A percentile compares a stretch with the other conserved stretches of the same genome.
Evolutionary conservation across 2,329 filamentous ascomycete genomes (phyloP).

Genomic region (Aspergillus sp.): DNA sequence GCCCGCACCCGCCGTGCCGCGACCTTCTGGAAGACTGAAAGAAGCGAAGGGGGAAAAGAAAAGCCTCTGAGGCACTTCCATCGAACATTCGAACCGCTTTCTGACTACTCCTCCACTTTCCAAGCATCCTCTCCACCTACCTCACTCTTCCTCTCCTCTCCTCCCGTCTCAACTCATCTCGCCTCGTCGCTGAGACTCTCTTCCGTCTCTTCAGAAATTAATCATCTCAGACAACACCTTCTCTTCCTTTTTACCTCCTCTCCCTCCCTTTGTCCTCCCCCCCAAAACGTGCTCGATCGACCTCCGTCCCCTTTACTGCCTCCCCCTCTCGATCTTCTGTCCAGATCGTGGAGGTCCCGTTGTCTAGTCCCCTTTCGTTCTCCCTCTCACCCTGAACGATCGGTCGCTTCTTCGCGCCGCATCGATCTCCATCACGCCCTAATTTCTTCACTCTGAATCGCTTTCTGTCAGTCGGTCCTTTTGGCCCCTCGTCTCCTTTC

Average conservation of each 20-base stretch:
- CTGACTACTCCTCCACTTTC: neutral
- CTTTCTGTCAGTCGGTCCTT: too few relatives aligned
- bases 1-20: slow-evolving; percentile 16
- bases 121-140: neutral
- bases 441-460: too few relatives aligned
- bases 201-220: neutral
- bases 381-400: neutral
- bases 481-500: neutral
- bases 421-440: neutral
- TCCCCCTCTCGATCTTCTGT: slow-evolving; percentile 3
- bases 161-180: neutral
- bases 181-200: too few relatives aligned
- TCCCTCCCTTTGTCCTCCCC: slow-evolving; percentile 11
- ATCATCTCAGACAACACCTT: neutral
- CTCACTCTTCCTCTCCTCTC: neutral
- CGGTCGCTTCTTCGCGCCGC: neutral
- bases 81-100: neutral
- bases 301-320: slow-evolving; percentile 4
- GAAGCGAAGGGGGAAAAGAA: slow-evolving; percentile 10
- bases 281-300: slow-evolving; percentile 6
- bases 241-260: neutral
- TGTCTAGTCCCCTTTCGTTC: too few relatives aligned
- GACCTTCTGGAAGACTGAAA: slow-evolving; percentile 24
- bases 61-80: neutral
- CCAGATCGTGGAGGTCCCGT: neutral